phyloP scores from a whole-genome alignment of 345 rosid genomes.

The Gossypium raimondii region DNA sequence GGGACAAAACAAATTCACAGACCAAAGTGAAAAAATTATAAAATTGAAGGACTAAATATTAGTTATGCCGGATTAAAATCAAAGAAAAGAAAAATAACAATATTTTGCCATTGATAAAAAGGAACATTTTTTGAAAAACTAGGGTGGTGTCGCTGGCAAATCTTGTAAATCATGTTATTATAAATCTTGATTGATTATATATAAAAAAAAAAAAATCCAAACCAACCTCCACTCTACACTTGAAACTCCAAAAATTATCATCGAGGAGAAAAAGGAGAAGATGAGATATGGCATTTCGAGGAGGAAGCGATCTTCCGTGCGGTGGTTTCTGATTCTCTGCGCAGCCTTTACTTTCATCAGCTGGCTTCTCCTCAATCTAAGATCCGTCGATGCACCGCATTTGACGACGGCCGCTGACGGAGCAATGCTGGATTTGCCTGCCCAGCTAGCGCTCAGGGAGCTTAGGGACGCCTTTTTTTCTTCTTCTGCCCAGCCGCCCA shows the following conservation, averaged over 20 bases:
- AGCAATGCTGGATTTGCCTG: constrained; percentile 1
- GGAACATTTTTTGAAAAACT: no score
- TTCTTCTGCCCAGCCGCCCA: constrained; percentile 1
- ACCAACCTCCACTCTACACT: background rate
- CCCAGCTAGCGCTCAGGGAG: constrained; percentile 1
- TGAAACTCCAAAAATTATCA: background rate
- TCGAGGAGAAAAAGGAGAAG: background rate
- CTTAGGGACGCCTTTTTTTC: constrained; percentile 7
- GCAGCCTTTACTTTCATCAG: constrained; percentile 44
- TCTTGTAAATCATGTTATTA: no score
- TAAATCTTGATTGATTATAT: background rate
- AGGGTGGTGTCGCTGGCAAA: no score
- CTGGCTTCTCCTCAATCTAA: constrained; percentile 48
- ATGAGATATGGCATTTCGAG: constrained; percentile 28
- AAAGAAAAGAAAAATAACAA: no score
- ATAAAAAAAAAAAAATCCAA: background rate
- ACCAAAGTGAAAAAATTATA: no score
- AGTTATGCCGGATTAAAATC: no score
- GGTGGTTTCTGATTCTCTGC: constrained; percentile 33
- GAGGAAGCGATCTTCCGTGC: constrained; percentile 45
- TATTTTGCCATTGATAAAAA: no score
- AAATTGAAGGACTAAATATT: no score
- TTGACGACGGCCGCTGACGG: background rate
- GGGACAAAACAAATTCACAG: no score
- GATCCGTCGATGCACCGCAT: constrained; percentile 48